Base-by-base conservation (phyloP, 768 basidiomycete genomes). In the Sistotremastrum suecicum region DNA sequence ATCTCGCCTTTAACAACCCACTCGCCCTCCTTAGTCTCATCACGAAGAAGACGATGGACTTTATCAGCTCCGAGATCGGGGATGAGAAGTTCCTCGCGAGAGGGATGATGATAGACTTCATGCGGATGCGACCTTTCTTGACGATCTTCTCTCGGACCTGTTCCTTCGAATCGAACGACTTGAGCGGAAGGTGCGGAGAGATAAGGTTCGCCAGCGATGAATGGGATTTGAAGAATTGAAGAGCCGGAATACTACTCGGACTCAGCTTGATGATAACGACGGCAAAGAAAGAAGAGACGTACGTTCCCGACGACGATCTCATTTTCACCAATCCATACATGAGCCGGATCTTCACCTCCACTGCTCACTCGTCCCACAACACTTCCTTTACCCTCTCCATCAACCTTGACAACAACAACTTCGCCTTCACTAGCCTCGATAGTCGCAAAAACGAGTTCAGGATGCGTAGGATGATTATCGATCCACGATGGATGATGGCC, bases 401-500 rank as follows among this genome's bases (percentile, higher is more conserved):
- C 74, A 47, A 75, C 74, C 51, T 70, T 74, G 47, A 90, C 54
- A 9, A 72, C 76, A 5, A 78, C 56, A 29, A 80, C 67, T 58
- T 68, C 67, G 9, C 88, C 86, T n/a, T 82, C 72, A 0, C 67
- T 51, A 48, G 80, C 74, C 53, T 87, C 80, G 12, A 87, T 65
- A 0, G 71, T 78, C 7, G 83, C 65, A 54, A 79, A 80, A 33
- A 85, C 64, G 30, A 87, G 53, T 3, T 74, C 71, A 39, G 62
- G 65, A 49, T 80, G 72, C 0, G 56, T 59, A 0, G 78, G 76
- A 54, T 81, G 72, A 5, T 65, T 62, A 7, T 78, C 71, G 50
- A 91, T 68, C 87, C 87, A 90, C 4, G 84, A 85, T 0, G 86
- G 82, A 53, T 76, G 74, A 51, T 69, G 60, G 30, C 82, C 80